phyloP scores from a whole-genome alignment of 257 asterid species.

The Nicotiana knightiana region DNA sequence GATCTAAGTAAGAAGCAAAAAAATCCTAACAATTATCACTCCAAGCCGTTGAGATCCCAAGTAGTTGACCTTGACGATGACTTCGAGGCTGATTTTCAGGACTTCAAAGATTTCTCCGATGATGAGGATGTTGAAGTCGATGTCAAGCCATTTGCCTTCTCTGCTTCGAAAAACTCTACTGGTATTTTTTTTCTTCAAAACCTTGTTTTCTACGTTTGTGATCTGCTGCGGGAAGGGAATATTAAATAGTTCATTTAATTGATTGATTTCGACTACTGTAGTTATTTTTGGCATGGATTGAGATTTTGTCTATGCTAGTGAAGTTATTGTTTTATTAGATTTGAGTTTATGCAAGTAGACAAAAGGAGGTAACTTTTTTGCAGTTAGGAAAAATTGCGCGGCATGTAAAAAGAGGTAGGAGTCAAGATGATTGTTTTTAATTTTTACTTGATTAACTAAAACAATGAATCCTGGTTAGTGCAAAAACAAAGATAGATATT shows the following conservation, averaged over 20 bases:
- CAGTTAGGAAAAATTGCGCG: not conserved
- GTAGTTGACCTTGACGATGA: constrained; percentile 10
- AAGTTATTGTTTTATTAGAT: not conserved
- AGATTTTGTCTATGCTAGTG: not conserved
- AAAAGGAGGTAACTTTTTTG: not conserved
- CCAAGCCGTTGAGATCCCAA: constrained; percentile 35
- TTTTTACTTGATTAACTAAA: not conserved
- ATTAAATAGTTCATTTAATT: not conserved
- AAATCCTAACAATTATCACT: constrained; percentile 26
- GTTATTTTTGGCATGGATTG: not conserved
- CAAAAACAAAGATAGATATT: not conserved
- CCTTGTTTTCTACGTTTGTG: not conserved
- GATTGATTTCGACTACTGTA: not conserved
- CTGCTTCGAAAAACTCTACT: not conserved
- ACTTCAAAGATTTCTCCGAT: constrained; percentile 12
- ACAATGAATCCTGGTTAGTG: not conserved
- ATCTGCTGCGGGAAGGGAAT: not conserved
- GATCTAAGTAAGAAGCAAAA: constrained; percentile 36
- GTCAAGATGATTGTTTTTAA: not conserved
- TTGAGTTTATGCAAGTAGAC: not conserved
- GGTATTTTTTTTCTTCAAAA: not conserved
- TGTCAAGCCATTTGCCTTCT: constrained; percentile 6
- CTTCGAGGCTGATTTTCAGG: constrained; percentile 22
- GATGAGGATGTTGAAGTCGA: constrained; percentile 5
- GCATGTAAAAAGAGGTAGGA: not conserved